Evolutionary conservation across 2,329 filamentous ascomycete species (phyloP), one percentile per base, ranked within the genome.

Genomic region (Penicillium janthinellum): DNA sequence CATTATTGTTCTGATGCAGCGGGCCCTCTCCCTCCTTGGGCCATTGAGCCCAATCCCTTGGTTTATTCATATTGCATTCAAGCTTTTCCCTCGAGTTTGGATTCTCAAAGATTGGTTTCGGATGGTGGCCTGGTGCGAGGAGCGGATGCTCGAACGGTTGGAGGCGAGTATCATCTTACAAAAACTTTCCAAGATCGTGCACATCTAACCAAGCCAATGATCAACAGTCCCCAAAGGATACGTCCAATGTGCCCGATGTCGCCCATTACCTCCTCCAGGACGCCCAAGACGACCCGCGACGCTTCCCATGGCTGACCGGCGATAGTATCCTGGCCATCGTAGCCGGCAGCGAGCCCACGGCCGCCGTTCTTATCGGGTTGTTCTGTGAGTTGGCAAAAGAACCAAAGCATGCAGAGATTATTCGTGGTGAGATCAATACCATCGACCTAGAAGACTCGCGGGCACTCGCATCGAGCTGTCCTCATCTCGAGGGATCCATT

Each of bases 11-110:
- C 62, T 61, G 8, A 59, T 73, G 14, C 71, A 70, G 25, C 58
- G 64, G 4, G 70, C 71, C 0, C 52, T 71, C 6, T 65, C 66
- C 0, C 57, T 77, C 1, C 60, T 75, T 4, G 73, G 73, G 0
- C 70, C 71, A 5, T 44, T 72, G n/a, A 67, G 65, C 47, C 69
- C 72, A 1, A 54, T 67, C 0, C 70, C 73, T 1, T 67, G 64
- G 64, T 8, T 62, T 1, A 39, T 61, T 5, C 64, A 64, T 4
- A 59, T 67, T 44, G 61, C 53, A 4, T 64, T 65, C 45, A 45
- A 51, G 15, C 52, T 64, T 3, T 44, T 62, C 11, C 57, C 57
- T 3, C 53, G 63, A 1, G 37, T 62, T 0, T 56, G 61, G 56
- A 42, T 64, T 31, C 1, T 65, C 12, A 47, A 49, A 11, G 61